Evolutionary conservation across 1,139 yeast genomes (phyloP).

Genomic region (Yueomyces sp.): DNA sequence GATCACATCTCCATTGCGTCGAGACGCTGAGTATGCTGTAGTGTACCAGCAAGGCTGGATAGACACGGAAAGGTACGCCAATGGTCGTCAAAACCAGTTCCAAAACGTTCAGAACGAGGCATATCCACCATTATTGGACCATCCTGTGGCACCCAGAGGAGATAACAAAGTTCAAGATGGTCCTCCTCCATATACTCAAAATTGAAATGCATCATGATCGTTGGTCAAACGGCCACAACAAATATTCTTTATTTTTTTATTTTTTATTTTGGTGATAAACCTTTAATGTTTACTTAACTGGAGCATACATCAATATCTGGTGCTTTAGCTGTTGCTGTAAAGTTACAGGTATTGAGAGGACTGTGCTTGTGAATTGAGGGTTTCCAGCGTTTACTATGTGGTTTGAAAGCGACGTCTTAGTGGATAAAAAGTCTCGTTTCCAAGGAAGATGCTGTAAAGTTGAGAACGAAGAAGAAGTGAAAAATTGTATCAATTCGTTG

Average conservation of each 20-base stretch:
- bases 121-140: not conserved
- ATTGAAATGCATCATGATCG: too few species aligned
- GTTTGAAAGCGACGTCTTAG: constrained; percentile 26
- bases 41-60: constrained; percentile 23
- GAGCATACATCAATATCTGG: too few species aligned
- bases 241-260: too few species aligned
- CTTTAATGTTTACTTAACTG: too few species aligned
- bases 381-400: constrained; percentile 12
- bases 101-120: not conserved
- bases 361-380: too few species aligned
- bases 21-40: constrained; percentile 13
- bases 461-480: constrained; percentile 28
- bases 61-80: constrained; percentile 4
- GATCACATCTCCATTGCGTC: constrained; percentile 18
- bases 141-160: not conserved
- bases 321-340: too few species aligned
- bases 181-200: not conserved
- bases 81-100: not conserved
- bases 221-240: too few species aligned
- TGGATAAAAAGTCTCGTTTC: constrained; percentile 45
- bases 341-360: too few species aligned
- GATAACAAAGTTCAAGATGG: not conserved
- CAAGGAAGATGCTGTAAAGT: constrained; percentile 43
- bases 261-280: too few species aligned
- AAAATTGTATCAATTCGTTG: constrained; percentile 28